Evolutionary conservation across 257 asterid genomes (phyloP).

Genomic region (Osmanthus fragrans): DNA sequence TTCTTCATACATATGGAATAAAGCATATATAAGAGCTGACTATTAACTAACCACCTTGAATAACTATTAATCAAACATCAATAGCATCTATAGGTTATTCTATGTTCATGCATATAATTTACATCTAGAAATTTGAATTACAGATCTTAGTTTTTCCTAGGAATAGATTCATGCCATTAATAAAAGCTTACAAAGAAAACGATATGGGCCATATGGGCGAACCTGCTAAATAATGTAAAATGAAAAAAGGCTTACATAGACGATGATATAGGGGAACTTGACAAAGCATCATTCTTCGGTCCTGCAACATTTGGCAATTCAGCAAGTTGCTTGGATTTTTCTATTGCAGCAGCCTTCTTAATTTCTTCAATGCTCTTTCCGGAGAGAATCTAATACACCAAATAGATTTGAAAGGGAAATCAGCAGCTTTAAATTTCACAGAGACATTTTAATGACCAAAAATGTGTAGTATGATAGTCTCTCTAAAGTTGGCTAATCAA

Average conservation of each 20-base stretch:
- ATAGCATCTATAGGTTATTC: neutral
- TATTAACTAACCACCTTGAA: neutral
- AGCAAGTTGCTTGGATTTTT: constrained; percentile 40
- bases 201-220: constrained; percentile 19
- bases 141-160: neutral
- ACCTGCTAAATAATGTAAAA: constrained; percentile 14
- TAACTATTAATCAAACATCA: neutral
- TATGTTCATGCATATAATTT: neutral
- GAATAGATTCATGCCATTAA: neutral
- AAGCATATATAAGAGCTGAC: neutral
- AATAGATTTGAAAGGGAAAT: constrained; percentile 13
- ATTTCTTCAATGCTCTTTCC: constrained; percentile 74
- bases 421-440: neutral
- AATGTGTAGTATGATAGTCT: neutral
- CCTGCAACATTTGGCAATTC: constrained; percentile 35
- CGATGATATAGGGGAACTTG: constrained; percentile 31
- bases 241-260: constrained; percentile 26
- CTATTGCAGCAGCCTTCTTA: constrained; percentile 50
- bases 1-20: neutral
- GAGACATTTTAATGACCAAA: neutral
- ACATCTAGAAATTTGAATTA: neutral
- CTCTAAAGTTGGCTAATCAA: neutral
- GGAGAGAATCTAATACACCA: constrained; percentile 46
- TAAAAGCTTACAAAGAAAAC: constrained; percentile 28
- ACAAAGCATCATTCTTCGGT: constrained; percentile 33